A percentile compares a stretch with the other conserved stretches of the same genome.
Conservation (phyloP, 2,329 filamentous ascomycete genomes). For the Ambrosiella xylebori region DNA sequence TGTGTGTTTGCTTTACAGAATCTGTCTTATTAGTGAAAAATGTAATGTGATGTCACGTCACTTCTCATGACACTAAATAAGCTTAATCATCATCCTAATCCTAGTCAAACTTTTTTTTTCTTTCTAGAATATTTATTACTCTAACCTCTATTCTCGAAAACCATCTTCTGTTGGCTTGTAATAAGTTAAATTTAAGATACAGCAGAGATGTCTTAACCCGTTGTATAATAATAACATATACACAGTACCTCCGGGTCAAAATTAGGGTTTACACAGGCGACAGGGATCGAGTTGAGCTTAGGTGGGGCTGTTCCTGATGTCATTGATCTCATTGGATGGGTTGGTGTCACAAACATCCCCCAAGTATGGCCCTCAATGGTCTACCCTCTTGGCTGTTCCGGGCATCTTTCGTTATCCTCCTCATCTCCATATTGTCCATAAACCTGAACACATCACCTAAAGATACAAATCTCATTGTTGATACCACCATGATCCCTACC, state of each 20-base stretch:
- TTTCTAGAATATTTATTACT: background rate
- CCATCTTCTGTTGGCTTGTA: background rate
- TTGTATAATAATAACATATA: too few species aligned
- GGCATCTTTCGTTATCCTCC: background rate
- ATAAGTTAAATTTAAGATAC: background rate
- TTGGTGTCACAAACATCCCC: background rate
- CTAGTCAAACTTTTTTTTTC: too few species aligned
- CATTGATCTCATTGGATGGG: background rate
- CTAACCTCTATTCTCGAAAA: background rate
- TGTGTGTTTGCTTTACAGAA: too few species aligned
- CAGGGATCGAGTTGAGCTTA: too few species aligned
- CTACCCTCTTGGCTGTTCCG: background rate
- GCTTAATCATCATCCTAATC: too few species aligned
- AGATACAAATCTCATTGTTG: background rate
- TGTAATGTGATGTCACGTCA: too few species aligned
- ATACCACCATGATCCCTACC: slow-evolving; percentile 15
- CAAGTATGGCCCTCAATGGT: background rate
- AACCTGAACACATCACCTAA: too few species aligned
- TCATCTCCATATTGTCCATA: background rate
- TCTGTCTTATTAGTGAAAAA: too few species aligned
- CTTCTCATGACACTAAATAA: too few species aligned
- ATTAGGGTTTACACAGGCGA: background rate
- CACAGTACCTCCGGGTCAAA: too few species aligned
- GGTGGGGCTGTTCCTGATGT: background rate
- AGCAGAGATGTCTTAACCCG: too few species aligned